Evolutionary conservation across 495 filamentous ascomycete species (phyloP).

Genomic region (Lophiotrema nucula): DNA sequence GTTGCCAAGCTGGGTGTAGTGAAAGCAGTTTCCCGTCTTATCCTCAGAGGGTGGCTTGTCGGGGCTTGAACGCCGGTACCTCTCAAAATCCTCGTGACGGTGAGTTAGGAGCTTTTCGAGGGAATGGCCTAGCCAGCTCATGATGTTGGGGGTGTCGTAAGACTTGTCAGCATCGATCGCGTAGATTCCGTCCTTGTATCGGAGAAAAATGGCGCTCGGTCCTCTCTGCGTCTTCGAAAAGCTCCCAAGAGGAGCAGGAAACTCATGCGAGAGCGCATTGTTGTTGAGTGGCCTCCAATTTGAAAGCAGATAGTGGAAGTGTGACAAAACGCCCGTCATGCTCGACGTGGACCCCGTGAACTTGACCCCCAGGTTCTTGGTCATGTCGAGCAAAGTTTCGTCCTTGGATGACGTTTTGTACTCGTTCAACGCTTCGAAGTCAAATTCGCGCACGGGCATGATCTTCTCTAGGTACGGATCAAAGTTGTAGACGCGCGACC

Average conservation of each 20-base stretch:
- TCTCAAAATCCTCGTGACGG: constrained; percentile 75
- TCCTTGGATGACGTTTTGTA: constrained; percentile 92
- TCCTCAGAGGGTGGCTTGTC: constrained; percentile 60
- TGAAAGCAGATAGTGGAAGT: constrained; percentile 92
- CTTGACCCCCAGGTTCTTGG: constrained; percentile 65
- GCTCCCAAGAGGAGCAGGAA: constrained; percentile 55
- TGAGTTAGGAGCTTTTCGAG: constrained; percentile 96
- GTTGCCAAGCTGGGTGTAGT: constrained; percentile 85
- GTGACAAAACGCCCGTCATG: constrained; percentile 82
- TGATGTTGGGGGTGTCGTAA: constrained; percentile 77
- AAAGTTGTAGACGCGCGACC: constrained; percentile 89
- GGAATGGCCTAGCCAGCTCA: constrained; percentile 87
- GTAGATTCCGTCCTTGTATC: constrained; percentile 79
- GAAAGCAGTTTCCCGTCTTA: constrained; percentile 61
- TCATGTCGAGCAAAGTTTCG: constrained; percentile 61
- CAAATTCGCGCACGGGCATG: constrained; percentile 88
- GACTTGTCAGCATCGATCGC: constrained; percentile 99
- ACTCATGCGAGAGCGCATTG: constrained; percentile 61
- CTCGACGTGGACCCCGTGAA: constrained; percentile 95
- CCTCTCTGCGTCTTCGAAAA: constrained; percentile 71
- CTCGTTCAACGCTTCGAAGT: constrained; percentile 77
- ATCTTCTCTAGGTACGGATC: constrained; percentile 89
- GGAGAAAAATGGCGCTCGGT: constrained; percentile 79
- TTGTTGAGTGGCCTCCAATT: constrained; percentile 72
- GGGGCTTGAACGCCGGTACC: constrained; percentile 67